phyloP scores from a whole-genome alignment of 768 basidiomycete genomes.

The Rhizopogon sp. region DNA sequence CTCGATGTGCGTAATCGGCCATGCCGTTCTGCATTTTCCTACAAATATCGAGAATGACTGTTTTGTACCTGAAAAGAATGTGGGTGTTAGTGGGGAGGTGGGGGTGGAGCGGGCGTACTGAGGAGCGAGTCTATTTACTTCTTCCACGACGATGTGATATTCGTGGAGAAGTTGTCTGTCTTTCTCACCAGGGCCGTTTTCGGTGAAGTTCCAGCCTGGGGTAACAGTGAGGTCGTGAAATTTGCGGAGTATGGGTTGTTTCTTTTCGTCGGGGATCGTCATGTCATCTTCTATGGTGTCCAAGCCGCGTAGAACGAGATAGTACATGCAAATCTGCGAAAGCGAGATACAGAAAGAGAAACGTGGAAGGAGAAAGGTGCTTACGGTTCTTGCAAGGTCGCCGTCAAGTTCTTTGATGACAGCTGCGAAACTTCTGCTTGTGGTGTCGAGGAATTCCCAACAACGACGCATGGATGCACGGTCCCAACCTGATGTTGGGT shows the following conservation, averaged over 20 bases:
- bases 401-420: slow-evolving; percentile 97
- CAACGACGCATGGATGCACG: slow-evolving; percentile 81
- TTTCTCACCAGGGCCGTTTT: slow-evolving; percentile 80
- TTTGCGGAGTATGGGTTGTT: slow-evolving; percentile 78
- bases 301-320: slow-evolving; percentile 88
- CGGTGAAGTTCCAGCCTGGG: slow-evolving; percentile 84
- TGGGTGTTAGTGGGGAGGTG: slow-evolving; percentile 2
- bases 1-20: slow-evolving; percentile 90
- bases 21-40: slow-evolving; percentile 91
- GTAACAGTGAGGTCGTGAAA: slow-evolving; percentile 78
- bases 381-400: slow-evolving; percentile 85
- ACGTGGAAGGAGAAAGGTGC: slow-evolving; percentile 27
- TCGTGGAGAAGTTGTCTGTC: slow-evolving; percentile 82
- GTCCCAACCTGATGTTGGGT: slow-evolving; percentile 83
- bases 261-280: slow-evolving; percentile 82
- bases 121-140: slow-evolving; percentile 64
- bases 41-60: slow-evolving; percentile 77
- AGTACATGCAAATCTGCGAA: slow-evolving; percentile 88
- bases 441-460: slow-evolving; percentile 85
- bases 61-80: slow-evolving; percentile 49
- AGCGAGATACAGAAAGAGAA: background rate
- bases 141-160: slow-evolving; percentile 76
- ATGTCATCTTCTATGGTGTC: slow-evolving; percentile 99
- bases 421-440: slow-evolving; percentile 84
- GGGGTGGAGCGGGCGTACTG: slow-evolving; percentile 35